Evolutionary conservation across 345 rosid species (phyloP).

Genomic region (Linum trigynum): DNA sequence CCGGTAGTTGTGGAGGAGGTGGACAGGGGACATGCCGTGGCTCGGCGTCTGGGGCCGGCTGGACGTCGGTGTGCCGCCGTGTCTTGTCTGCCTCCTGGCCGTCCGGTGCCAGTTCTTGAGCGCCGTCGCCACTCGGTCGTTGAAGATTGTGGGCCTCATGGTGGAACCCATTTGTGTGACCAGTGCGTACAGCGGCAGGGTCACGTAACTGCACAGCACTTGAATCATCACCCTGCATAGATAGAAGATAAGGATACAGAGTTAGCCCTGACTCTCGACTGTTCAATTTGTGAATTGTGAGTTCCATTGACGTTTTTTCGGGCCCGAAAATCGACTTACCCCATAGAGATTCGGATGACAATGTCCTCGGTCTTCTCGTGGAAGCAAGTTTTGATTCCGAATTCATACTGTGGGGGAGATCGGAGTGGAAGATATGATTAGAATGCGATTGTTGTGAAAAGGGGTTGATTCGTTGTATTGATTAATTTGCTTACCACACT

Average conservation of each 20-base stretch:
- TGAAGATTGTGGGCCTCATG: constrained; percentile 80
- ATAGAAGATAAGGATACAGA: not conserved
- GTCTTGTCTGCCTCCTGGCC: constrained; percentile 55
- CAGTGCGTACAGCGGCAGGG: constrained; percentile 90
- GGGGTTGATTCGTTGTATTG: not conserved
- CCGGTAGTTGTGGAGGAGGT: constrained; percentile 44
- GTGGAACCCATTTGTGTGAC: constrained; percentile 96
- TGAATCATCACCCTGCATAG: constrained; percentile 62
- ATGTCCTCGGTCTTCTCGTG: constrained; percentile 39
- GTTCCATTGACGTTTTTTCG: not conserved
- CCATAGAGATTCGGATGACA: constrained; percentile 62
- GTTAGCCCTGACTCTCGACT: not conserved
- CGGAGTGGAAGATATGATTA: not conserved
- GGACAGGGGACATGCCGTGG: constrained; percentile 59
- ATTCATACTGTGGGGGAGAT: constrained; percentile 46
- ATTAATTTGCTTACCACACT: constrained; percentile 40
- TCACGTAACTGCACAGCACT: constrained; percentile 83
- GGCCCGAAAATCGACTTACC: constrained; percentile 32
- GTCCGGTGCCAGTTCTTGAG: constrained; percentile 64
- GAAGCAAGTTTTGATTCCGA: constrained; percentile 46
- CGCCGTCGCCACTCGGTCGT: constrained; percentile 65
- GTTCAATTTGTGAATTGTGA: not conserved
- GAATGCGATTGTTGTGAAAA: not conserved
- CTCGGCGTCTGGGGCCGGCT: constrained; percentile 69
- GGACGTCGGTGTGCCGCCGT: constrained; percentile 49